Percentiles rank a stretch among this genome's conserved stretches.
These are phyloP conservation scores for Globisporangium lucens DNA, from an alignment of 352 stramenopile species.

Conservation along the genomic window DNA sequence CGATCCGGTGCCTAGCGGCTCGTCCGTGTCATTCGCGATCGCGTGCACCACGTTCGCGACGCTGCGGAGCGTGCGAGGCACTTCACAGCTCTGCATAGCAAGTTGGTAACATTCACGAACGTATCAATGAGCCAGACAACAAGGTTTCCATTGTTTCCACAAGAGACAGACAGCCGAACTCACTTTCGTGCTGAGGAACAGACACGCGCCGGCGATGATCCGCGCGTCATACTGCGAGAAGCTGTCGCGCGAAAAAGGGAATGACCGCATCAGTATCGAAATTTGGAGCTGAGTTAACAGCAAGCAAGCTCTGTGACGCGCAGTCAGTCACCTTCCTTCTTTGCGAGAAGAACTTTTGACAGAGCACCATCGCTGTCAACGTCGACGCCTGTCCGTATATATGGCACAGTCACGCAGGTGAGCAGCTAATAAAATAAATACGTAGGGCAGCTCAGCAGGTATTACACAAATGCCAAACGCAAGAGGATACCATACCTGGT, in stretches of 20 bases:
- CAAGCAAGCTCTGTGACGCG: background rate
- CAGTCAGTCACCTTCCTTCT: constrained; percentile 21
- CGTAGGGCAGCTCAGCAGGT: background rate
- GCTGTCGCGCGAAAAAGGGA: constrained; percentile 4
- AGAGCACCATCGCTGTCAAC: constrained; percentile 18
- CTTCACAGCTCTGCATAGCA: constrained; percentile 34
- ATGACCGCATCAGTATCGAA: background rate
- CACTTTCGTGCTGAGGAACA: constrained; percentile 23
- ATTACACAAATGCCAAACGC: background rate
- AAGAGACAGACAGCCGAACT: background rate
- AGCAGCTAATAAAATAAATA: background rate
- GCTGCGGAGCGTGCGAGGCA: constrained; percentile 42
- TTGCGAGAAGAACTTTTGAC: constrained; percentile 16
- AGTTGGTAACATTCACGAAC: background rate
- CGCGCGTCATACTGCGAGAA: constrained; percentile 18
- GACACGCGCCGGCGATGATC: constrained; percentile 19
- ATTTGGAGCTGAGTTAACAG: background rate
- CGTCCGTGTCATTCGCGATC: constrained; percentile 21
- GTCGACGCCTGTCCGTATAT: constrained; percentile 13
- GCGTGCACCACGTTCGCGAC: constrained; percentile 53
- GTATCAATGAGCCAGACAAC: background rate
- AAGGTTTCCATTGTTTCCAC: background rate
- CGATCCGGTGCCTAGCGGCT: constrained; percentile 31
- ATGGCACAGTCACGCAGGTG: background rate
- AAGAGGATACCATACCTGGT: constrained; percentile 9